A percentile compares a stretch with the other conserved stretches of the same genome.
phyloP scores from a whole-genome alignment of 805 yeast species.

The Teunomyces barrocoloradensis region DNA sequence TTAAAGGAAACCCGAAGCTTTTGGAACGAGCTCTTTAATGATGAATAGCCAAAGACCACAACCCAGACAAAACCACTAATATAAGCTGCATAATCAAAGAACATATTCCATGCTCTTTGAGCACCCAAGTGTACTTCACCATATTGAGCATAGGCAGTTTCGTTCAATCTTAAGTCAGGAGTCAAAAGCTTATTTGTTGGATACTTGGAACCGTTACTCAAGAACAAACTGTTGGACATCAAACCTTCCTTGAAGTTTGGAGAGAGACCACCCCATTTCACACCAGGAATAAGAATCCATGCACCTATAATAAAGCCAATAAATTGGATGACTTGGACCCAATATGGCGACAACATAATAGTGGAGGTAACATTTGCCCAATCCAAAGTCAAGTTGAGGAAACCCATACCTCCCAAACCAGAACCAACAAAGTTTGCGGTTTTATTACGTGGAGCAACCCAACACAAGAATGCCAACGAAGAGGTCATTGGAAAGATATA shows the following conservation, averaged over 20 bases:
- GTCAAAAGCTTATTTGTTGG: conserved; percentile 44
- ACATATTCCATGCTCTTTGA: conserved; percentile 49
- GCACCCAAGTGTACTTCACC: conserved; percentile 50
- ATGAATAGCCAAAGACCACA: conserved; percentile 32
- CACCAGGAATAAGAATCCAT: conserved; percentile 48
- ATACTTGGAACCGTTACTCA: conserved; percentile 36
- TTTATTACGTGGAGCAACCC: conserved; percentile 44
- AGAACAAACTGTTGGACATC: conserved; percentile 46
- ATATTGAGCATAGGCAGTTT: conserved; percentile 42
- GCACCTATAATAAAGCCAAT: conserved; percentile 48
- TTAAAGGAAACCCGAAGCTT: conserved; percentile 9
- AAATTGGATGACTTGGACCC: conserved; percentile 52
- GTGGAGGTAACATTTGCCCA: conserved; percentile 53
- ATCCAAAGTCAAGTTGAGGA: conserved; percentile 47
- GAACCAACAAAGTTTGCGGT: conserved; percentile 46
- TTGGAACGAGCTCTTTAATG: conserved; percentile 17
- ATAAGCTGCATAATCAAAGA: conserved; percentile 54
- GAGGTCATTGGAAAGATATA: conserved; percentile 47
- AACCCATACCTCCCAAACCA: conserved; percentile 52
- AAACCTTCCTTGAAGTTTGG: conserved; percentile 34
- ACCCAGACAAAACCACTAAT: conserved; percentile 49
- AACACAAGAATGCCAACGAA: conserved; percentile 48
- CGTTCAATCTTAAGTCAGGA: conserved; percentile 36
- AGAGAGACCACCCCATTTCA: conserved; percentile 38
- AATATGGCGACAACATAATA: conserved; percentile 51